Base-by-base conservation (phyloP, 78 protist species). In the Protostelium mycophagum region DNA sequence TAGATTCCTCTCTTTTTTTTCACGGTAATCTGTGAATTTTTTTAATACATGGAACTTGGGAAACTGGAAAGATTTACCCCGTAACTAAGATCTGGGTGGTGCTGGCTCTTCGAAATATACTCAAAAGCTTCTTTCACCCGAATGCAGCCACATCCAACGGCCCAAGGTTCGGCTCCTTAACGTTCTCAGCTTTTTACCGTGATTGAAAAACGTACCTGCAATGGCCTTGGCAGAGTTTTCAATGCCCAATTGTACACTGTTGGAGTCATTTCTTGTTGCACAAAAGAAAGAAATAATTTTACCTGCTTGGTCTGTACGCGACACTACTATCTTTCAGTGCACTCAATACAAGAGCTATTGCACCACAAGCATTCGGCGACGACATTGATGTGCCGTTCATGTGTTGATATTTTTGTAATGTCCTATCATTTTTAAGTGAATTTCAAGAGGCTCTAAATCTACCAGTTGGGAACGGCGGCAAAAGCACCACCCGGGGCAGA, bases 341-440 rank as follows among this genome's bases (percentile, higher is more conserved):
- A 25, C 92, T 88, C 63, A 94, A 86, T 34, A 94, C 39, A 10
- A 90, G 86, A 29, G 96, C 89, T 31, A 91, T 9, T 38, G 38
- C 86, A 28, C 96, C 96, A 84, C 93, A 88, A 37, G 87, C 35
- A 86, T 93, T 86, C 63, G 96, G 96, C 1, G 93, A 89, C 0
- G 94, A 1, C 96, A 96, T 94, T 86, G 93, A 87, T 28, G 98
- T 96, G 28, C 98, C 98, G 92, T 96, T 96, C 97, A 95, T 96
- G 63, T 91, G 90, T 88, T 94, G 94, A 31, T 23, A 1, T 29
- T 29, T 0, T 36, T 0, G 16, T 16, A 63, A 38, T 31, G 38
- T 25, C 88, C 73, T 51, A 51, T 16, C 73, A 5, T 16, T 16
- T 51, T 51, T 16, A 51, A 38, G 23, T 31, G 86, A 63, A 51